Evolutionary conservation across 306 rosid genomes (phyloP).

Genomic region (Styphnolobium japonicum): DNA sequence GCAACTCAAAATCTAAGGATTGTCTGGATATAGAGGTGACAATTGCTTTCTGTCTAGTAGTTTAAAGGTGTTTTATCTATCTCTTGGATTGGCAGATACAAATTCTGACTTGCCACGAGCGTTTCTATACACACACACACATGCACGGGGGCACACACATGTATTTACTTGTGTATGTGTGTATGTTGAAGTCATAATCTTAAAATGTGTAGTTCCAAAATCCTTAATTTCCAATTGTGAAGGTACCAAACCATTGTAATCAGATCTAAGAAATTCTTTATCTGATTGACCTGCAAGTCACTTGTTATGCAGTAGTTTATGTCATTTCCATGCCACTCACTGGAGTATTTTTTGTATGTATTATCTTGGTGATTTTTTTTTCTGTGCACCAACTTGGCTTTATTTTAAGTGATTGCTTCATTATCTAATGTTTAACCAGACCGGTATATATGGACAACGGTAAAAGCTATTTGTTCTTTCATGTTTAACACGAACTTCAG

Average conservation of each 20-base stretch:
- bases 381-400: not conserved
- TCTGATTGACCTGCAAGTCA: not conserved
- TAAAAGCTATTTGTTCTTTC: not conserved
- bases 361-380: not conserved
- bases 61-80: not conserved
- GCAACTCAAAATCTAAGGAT: constrained; percentile 20
- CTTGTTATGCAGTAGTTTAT: not conserved
- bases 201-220: not conserved
- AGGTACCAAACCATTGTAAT: no score
- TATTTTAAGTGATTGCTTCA: not conserved
- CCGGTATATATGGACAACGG: not conserved
- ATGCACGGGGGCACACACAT: no score
- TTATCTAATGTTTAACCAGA: not conserved
- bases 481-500: no score
- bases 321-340: not conserved
- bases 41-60: not conserved
- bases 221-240: not conserved
- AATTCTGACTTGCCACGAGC: not conserved
- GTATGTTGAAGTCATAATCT: not conserved
- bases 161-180: no score
- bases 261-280: not conserved
- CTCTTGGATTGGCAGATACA: not conserved
- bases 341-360: not conserved
- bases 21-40: constrained; percentile 33
- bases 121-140: no score